Base-by-base conservation (phyloP, 129 eudicot species). In the Rutidosis leptorrhynchoides region DNA sequence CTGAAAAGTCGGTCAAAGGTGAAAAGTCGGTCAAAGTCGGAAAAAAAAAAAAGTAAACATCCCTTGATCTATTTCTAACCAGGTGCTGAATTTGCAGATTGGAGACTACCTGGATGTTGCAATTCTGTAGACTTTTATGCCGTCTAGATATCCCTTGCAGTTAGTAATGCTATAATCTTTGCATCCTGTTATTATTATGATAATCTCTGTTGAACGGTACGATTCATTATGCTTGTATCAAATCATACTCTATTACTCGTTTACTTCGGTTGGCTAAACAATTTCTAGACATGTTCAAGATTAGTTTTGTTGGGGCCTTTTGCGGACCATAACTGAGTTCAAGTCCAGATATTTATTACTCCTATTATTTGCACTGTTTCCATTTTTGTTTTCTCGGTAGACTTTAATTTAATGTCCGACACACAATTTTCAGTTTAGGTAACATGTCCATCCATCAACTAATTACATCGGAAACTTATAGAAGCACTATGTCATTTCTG, bases 41-140 rank as follows among this genome's bases (percentile, higher is more conserved):
- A n/a, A n/a, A n/a, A n/a, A n/a, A n/a, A n/a, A n/a, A n/a, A n/a
- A n/a, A n/a, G n/a, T n/a, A n/a, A n/a, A n/a, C n/a, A n/a, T n/a
- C n/a, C n/a, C n/a, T n/a, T n/a, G n/a, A n/a, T 14, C 24, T 15
- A 33, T n/a, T 37, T 42, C 73, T 77, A 58, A 77, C 48, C 7
- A 19, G 58, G 20, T 6, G 30, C 26, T 7, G 23, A 73, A 59
- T 70, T 48, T 76, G 77, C 95, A 90, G 97, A 87, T 90, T 37
- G 97, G 97, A 49, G 97, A 90, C 69, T 90, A 90, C 75, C 80
- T 90, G 78, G 97, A 87, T 46, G 95, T 90, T 51, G 97, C 97
- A 49, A 87, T 90, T 65, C 72, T 84, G 28, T 82, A 80, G 77
- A 45, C 32, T 52, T 17, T 45, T 30, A 37, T 58, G 26, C 33